Conservation (phyloP, 257 asterid species). For the Gardenia jasminoides region DNA sequence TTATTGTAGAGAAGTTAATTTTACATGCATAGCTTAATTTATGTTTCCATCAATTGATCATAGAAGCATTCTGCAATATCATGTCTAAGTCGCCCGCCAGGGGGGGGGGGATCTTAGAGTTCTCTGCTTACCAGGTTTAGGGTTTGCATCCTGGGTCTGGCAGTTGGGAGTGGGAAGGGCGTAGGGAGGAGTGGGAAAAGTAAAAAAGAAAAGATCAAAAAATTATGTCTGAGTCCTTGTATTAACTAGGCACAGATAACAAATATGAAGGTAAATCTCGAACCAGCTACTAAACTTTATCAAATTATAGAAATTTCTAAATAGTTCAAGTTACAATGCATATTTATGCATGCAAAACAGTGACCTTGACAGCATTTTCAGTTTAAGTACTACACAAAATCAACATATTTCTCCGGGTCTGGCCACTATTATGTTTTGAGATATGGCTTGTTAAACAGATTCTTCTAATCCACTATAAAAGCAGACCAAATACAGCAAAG, state of each 20-base stretch:
- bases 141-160: no score
- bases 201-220: no score
- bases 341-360: background rate
- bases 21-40: background rate
- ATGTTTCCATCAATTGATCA: background rate
- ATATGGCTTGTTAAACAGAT: background rate
- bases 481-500: background rate
- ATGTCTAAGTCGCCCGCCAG: no score
- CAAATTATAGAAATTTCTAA: no score
- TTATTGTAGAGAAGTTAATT: no score
- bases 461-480: background rate
- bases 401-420: background rate
- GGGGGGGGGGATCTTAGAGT: no score
- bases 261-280: background rate
- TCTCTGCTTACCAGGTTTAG: no score
- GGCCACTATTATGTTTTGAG: background rate
- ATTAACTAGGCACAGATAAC: background rate
- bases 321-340: no score
- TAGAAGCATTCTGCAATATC: no score
- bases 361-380: background rate
- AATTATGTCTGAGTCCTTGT: background rate
- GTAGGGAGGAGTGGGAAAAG: no score
- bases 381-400: background rate
- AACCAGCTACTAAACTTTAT: conserved; percentile 14
- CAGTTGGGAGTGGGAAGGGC: no score